A percentile compares a stretch with the other conserved stretches of the same genome.
These are phyloP conservation scores for Hypericum perforatum DNA, from an alignment of 345 rosid species.

Conservation along the genomic window DNA sequence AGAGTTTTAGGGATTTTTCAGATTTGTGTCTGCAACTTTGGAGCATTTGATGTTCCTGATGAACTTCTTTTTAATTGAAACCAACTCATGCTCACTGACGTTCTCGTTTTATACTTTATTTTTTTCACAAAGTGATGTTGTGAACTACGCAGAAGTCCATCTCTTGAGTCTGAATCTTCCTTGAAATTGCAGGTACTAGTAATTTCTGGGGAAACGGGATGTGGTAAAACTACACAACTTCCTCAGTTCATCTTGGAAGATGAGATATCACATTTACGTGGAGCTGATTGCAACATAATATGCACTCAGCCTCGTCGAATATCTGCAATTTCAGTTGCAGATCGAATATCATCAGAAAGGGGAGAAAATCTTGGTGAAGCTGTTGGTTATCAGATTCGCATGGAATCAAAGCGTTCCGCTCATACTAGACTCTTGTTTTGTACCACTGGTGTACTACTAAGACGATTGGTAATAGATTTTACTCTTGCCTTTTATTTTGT, in stretches of 20 bases:
- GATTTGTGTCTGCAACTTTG: no score
- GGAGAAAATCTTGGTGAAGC: constrained; percentile 84
- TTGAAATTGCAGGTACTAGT: constrained; percentile 53
- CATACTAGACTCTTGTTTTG: constrained; percentile 81
- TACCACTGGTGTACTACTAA: constrained; percentile 90
- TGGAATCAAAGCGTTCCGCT: constrained; percentile 69
- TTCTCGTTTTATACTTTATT: no score
- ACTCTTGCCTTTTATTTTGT: constrained; percentile 5
- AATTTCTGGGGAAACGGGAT: constrained; percentile 94
- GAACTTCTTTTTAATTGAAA: no score
- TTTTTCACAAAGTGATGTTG: no score
- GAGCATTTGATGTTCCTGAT: no score
- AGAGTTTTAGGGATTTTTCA: no score
- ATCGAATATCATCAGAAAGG: constrained; percentile 87
- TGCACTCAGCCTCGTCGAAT: constrained; percentile 97
- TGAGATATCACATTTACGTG: constrained; percentile 64
- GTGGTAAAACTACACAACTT: constrained; percentile 98
- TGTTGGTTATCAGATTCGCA: constrained; percentile 92
- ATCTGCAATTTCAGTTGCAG: constrained; percentile 92
- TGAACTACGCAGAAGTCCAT: background rate
- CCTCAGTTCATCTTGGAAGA: constrained; percentile 90
- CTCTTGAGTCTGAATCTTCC: background rate
- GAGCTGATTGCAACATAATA: constrained; percentile 77
- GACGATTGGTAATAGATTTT: constrained; percentile 56
- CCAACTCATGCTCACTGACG: no score